Percentiles rank a stretch among this genome's conserved stretches.
These are phyloP conservation scores for Cercophora samala DNA, from an alignment of 495 filamentous ascomycete species.

Conservation along the genomic window DNA sequence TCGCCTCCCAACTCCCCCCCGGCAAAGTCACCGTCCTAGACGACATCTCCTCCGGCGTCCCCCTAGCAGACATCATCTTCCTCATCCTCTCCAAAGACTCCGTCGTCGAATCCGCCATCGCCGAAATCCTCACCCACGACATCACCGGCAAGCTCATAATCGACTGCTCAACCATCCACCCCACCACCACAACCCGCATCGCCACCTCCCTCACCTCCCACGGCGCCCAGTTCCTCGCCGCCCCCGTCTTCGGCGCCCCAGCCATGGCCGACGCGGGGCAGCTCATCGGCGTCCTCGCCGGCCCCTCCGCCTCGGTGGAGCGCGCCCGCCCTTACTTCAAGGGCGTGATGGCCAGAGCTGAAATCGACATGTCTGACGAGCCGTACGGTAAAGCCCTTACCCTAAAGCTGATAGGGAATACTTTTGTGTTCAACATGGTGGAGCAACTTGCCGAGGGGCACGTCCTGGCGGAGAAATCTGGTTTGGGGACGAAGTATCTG, in stretches of 20 bases:
- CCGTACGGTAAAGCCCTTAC: conserved; percentile 55
- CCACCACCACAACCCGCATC: conserved; percentile 68
- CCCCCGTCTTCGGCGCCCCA: conserved; percentile 80
- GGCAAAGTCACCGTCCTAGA: conserved; percentile 60
- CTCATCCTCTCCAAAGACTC: conserved; percentile 77
- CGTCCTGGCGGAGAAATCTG: conserved; percentile 74
- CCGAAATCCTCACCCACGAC: conserved; percentile 50
- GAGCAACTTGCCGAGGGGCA: conserved; percentile 73
- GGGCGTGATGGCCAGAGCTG: conserved; percentile 69
- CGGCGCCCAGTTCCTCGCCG: conserved; percentile 72
- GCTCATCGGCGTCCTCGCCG: conserved; percentile 74
- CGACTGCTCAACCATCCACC: conserved; percentile 86
- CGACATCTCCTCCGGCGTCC: conserved; percentile 62
- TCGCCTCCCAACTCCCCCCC: conserved; percentile 51
- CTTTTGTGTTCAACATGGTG: conserved; percentile 80
- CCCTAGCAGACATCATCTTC: conserved; percentile 74
- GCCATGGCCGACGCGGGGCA: conserved; percentile 72
- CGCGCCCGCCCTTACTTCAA: conserved; percentile 70
- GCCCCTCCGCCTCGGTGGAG: conserved; percentile 56
- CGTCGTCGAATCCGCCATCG: conserved; percentile 59
- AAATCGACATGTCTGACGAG: conserved; percentile 67
- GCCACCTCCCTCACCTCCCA: conserved; percentile 52
- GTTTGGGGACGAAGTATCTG: conserved; percentile 66
- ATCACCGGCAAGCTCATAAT: conserved; percentile 69
- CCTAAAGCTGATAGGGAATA: conserved; percentile 84